These are phyloP conservation scores for Camptophora hylomeconis DNA, from an alignment of 2,329 filamentous ascomycete genomes.

Conservation along the genomic window DNA sequence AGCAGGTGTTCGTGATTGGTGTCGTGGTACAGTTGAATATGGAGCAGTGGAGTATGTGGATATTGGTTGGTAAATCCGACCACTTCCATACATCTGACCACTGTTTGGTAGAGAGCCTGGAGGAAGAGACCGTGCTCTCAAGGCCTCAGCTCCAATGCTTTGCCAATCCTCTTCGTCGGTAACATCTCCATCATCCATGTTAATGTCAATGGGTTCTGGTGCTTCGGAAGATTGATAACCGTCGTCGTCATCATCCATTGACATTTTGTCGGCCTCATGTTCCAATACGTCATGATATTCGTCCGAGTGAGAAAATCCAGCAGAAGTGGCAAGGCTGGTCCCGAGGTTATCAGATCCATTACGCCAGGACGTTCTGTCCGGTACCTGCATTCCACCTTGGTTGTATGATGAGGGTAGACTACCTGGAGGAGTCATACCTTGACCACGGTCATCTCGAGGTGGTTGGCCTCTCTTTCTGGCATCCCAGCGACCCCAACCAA, in stretches of 20 bases:
- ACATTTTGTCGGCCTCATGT: conserved; percentile 92
- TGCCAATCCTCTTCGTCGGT: conserved; percentile 98
- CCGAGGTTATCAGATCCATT: conserved; percentile 32
- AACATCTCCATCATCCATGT: conserved; percentile 71
- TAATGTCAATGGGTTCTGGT: conserved; percentile 48
- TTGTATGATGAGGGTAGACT: conserved; percentile 35
- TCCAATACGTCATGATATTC: conserved; percentile 57
- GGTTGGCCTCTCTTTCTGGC: conserved; percentile 60
- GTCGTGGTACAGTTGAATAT: conserved; percentile 12
- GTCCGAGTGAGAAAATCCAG: conserved; percentile 58
- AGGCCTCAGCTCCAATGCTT: conserved; percentile 70
- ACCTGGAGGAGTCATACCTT: conserved; percentile 15
- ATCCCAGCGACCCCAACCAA: conserved; percentile 95
- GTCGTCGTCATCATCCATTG: conserved; percentile 59
- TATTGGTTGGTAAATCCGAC: conserved; percentile 25
- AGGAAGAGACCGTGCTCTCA: conserved; percentile 51
- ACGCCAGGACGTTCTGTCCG: conserved; percentile 21
- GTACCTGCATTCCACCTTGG: conserved; percentile 35
- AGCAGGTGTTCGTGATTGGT: conserved; percentile 11
- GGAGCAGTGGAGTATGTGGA: conserved; percentile 23
- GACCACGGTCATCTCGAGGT: conserved; percentile 17
- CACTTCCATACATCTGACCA: conserved; percentile 25
- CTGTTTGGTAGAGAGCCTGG: conserved; percentile 18
- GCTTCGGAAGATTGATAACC: conserved; percentile 60
- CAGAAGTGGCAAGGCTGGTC: conserved; percentile 55